phyloP scores from a whole-genome alignment of 2,329 filamentous ascomycete genomes.

The Cadophora luteo-olivacea region DNA sequence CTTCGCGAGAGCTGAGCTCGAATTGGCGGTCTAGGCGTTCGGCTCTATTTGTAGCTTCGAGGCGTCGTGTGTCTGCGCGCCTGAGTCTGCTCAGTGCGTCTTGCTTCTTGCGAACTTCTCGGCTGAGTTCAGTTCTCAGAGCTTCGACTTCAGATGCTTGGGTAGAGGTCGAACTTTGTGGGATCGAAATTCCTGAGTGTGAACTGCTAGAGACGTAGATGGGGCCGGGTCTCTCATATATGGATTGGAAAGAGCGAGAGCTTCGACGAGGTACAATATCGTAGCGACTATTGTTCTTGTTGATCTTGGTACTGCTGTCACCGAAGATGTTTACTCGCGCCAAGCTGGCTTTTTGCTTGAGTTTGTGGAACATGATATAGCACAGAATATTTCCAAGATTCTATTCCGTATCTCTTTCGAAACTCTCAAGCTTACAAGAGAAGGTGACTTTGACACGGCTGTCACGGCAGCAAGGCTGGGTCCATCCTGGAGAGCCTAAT shows the following conservation, averaged over 20 bases:
- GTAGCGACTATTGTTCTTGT: no score
- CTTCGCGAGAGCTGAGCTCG: neutral
- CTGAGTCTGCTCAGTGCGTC: neutral
- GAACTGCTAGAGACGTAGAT: neutral
- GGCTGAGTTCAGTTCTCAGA: neutral
- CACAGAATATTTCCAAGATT: no score
- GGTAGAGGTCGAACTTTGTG: neutral
- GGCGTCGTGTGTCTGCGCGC: neutral
- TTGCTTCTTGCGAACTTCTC: neutral
- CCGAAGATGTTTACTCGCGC: neutral
- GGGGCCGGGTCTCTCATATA: neutral
- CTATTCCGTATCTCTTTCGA: no score
- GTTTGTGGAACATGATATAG: neutral
- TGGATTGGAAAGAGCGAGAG: neutral
- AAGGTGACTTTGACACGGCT: no score
- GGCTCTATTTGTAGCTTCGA: neutral
- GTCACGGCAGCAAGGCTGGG: no score
- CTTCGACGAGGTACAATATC: neutral
- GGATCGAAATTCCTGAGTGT: no score
- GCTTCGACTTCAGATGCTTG: neutral
- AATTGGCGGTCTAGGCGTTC: neutral
- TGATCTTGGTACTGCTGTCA: neutral
- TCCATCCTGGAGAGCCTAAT: neutral
- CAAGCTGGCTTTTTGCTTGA: neutral
- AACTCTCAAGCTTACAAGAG: no score